Base-by-base conservation (phyloP, 495 filamentous ascomycete species). In the Trichoderma virens region DNA sequence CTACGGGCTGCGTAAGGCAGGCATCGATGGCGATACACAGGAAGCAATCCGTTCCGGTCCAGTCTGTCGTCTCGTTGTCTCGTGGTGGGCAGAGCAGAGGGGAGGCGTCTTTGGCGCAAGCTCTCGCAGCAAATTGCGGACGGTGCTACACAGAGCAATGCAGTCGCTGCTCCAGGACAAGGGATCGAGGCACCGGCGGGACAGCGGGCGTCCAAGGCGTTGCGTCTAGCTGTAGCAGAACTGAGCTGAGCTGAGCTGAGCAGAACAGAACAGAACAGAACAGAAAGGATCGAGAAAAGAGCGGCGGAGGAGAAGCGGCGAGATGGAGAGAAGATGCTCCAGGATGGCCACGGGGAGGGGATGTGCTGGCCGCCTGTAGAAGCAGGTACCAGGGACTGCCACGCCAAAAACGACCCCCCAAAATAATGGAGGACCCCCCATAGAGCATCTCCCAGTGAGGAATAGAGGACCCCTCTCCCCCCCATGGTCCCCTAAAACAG, bases 401-500 rank as follows among this genome's bases (percentile, higher is more conserved):
- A 56, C 25, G 25, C 51, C 51, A 30, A 56, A 56, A 28, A 45
- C 8, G 41, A 16, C n/a, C 41, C 41, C n/a, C 41, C 41, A 13
- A 45, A 45, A 45, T 13, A 35, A 35, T 35, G 13, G 34, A 5
- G 41, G n/a, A 13, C 41, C 41, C 16, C 41, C 41, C 5, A 11
- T 35, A 6, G 34, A 6, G 13, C 13, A 2, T 13, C 34, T 6
- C 34, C 34, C 34, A 13, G 6, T 7, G 34, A 35, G 34, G 34
- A 35, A 1, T n/a, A 47, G 43, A n/a, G n/a, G n/a, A n/a, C n/a
- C n/a, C n/a, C n/a, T n/a, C n/a, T n/a, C 51, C 51, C 51, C 51
- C 51, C 51, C 51, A 56, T 56, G 51, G 51, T 56, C 51, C 51
- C 51, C 51, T 56, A 56, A 56, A 56, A 30, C 51, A 56, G 25